A percentile compares a stretch with the other conserved stretches of the same genome.
Evolutionary conservation across 2,329 filamentous ascomycete genomes (phyloP).

Genomic region (Trichoderma sp.): DNA sequence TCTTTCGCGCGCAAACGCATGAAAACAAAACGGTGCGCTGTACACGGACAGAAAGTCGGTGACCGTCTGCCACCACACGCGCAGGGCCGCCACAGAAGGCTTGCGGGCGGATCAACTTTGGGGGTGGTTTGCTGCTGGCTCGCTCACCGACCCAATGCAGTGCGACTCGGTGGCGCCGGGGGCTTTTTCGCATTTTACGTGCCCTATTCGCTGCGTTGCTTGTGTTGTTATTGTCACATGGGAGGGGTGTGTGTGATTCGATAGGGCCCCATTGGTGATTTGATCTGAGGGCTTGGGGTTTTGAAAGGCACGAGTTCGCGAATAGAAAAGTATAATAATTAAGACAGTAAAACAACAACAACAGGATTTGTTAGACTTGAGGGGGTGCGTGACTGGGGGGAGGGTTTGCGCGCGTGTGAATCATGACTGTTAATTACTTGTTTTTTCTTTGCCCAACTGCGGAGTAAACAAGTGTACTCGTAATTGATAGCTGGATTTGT

Average conservation of each 20-base stretch:
- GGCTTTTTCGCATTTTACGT: not conserved
- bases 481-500: not conserved
- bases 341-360: not conserved
- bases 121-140: not conserved
- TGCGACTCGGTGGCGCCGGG: slow-evolving; percentile 12
- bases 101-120: not conserved
- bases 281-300: not conserved
- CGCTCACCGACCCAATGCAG: slow-evolving; percentile 14
- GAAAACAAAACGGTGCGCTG: not conserved
- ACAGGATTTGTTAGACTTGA: not conserved
- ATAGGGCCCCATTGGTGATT: not conserved
- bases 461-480: not conserved
- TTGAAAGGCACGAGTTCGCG: not conserved
- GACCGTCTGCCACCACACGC: not conserved
- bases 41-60: not conserved
- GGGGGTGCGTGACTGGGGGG: not conserved
- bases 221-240: not conserved
- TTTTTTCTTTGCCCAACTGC: not conserved
- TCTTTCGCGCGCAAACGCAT: not conserved
- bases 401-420: not conserved
- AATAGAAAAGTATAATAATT: not conserved
- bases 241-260: not conserved
- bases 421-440: not conserved
- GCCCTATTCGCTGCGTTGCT: not conserved
- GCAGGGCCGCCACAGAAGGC: not conserved